Evolutionary conservation across 148 eudicot genomes (phyloP).

Genomic region (Linanthus parryae): DNA sequence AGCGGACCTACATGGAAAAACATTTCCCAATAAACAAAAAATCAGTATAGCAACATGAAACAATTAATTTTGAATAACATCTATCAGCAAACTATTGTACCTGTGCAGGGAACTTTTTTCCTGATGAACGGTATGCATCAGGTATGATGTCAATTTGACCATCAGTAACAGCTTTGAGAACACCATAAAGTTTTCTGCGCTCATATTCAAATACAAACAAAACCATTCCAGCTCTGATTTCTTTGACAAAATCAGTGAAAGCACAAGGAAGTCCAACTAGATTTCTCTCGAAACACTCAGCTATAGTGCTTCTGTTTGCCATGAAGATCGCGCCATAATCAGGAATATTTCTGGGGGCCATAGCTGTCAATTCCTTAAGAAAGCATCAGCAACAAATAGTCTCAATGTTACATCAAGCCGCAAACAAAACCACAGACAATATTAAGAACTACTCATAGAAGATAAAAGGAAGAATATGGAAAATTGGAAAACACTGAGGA

Average conservation of each 20-base stretch:
- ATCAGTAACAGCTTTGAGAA: conserved; percentile 23
- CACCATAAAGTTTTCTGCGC: conserved; percentile 23
- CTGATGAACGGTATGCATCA: conserved; percentile 14
- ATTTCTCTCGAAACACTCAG: conserved; percentile 20
- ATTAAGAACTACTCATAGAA: no score
- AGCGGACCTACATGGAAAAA: conserved; percentile 14
- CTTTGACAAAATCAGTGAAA: conserved; percentile 15
- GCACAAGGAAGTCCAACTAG: conserved; percentile 24
- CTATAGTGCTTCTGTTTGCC: conserved; percentile 15
- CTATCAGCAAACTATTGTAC: conserved; percentile 7
- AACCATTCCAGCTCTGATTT: conserved; percentile 23
- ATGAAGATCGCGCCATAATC: conserved; percentile 31
- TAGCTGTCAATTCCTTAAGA: no score
- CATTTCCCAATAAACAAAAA: background rate
- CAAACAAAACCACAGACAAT: no score
- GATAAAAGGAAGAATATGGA: no score
- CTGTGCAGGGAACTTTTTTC: conserved; percentile 25
- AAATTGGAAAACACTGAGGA: no score
- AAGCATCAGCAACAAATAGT: no score
- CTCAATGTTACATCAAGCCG: no score
- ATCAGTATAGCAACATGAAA: background rate
- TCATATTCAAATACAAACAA: conserved; percentile 29
- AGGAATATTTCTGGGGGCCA: no score
- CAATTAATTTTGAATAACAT: no score
- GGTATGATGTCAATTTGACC: conserved; percentile 23